Base-by-base conservation (phyloP, 2,329 filamentous ascomycete species). In the Exophiala xenobiotica region DNA sequence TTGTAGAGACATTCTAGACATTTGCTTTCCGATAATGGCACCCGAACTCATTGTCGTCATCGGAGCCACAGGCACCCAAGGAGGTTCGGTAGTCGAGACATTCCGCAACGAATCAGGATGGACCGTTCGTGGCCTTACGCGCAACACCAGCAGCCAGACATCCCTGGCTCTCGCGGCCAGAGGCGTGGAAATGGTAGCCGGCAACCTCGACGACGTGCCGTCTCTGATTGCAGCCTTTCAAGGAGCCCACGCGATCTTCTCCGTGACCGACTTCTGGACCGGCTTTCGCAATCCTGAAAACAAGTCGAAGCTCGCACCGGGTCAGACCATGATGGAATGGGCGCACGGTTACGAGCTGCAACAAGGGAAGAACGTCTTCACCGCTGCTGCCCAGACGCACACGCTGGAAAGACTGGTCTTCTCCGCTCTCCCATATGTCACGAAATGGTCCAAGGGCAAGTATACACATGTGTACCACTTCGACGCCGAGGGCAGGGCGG, bases 241-340 rank as follows among this genome's bases (percentile, higher is more conserved):
- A 2, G 74, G 71, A 6, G 77, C 77, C 16, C 73, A 74, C 51
- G 61, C 73, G 49, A 78, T 82, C 53, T 82, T 81, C 63, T 70
- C 71, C 52, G 75, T 79, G 44, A 82, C 79, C 0, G 73, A 82
- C 55, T 82, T 77, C 64, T 82, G 75, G 74, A 73, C 77, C 49
- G 70, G 73, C 2, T 78, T 79, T 60, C 73, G 74, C 61, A 67
- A 70, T 1, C 67, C 70, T 0, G 74, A 72, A 2, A 47, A 60
- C 3, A 67, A 68, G 26, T 58, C 64, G n/a, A 22, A 44, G 12
- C 20, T 18, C 5, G 44, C 7, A 8, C 23, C 6, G 12, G 31
- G 24, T 7, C 38, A 42, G 11, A 9, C 6, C 3, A 38, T 40
- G 6, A 74, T 72, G 3, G 63, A 63, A 49, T 74, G 71, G 51